These are phyloP conservation scores for Sporisorium graminicola DNA, from an alignment of 1,284 basidiomycete species.

Conservation along the genomic window DNA sequence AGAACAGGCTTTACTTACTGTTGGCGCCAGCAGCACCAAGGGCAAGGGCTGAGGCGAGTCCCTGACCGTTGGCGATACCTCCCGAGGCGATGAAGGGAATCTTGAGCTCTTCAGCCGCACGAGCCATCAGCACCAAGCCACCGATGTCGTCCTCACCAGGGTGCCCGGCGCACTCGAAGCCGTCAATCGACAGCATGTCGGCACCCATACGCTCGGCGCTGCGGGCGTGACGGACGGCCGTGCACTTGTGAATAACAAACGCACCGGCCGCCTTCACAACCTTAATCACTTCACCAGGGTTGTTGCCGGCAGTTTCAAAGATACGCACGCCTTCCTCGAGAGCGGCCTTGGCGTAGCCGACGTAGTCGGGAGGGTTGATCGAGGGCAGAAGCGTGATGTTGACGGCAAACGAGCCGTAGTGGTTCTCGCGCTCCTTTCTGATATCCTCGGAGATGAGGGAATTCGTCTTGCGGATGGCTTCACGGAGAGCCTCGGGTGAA, in stretches of 20 bases:
- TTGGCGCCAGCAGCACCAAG: conserved; percentile 89
- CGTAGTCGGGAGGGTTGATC: conserved; percentile 92
- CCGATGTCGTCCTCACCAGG: conserved; percentile 96
- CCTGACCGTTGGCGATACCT: conserved; percentile 75
- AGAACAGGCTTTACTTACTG: conserved; percentile 75
- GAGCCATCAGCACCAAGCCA: conserved; percentile 87
- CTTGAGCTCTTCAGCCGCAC: conserved; percentile 85
- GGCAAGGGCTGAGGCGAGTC: conserved; percentile 83
- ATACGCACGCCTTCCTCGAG: conserved; percentile 89
- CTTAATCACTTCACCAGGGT: conserved; percentile 82
- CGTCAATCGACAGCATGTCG: conserved; percentile 76
- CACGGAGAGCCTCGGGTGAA: conserved; percentile 82
- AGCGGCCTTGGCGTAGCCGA: conserved; percentile 82
- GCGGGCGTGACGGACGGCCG: conserved; percentile 74
- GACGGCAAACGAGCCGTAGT: conserved; percentile 75
- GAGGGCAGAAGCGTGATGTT: conserved; percentile 91
- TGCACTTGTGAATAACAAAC: conserved; percentile 91
- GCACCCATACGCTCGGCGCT: conserved; percentile 83
- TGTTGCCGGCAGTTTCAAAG: conserved; percentile 94
- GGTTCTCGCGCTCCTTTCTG: conserved; percentile 46
- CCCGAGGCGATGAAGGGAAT: conserved; percentile 91
- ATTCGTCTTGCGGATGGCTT: conserved; percentile 84
- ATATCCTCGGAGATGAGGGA: conserved; percentile 52
- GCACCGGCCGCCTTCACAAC: conserved; percentile 82
- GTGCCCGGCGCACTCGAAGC: conserved; percentile 82